Evolutionary conservation across 2,329 filamentous ascomycete species (phyloP), one percentile per base, ranked within the genome.

Genomic region (Ophiostoma novo-ulmi): DNA sequence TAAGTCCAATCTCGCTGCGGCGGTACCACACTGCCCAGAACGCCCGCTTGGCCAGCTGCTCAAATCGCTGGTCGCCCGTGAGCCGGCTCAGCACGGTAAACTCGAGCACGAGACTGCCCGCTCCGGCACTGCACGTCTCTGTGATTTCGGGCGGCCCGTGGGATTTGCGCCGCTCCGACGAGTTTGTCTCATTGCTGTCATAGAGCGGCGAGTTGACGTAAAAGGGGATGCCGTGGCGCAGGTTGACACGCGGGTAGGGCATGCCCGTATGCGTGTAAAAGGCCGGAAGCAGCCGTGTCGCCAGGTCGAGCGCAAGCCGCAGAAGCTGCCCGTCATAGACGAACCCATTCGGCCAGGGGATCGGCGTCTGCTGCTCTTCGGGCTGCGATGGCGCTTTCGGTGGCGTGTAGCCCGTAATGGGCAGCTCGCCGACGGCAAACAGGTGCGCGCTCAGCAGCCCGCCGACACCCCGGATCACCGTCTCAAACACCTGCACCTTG

Each of bases 401-500:
- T 72, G 79, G 81, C 63, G 82, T 81, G 77, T 97, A 97, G 52
- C 91, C 91, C 17, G 84, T 82, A 70, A 98, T 97, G 0, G 95
- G 95, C 70, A 99, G 81, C 71, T 97, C 93, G 44, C 94, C 95
- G 31, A 93, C 85, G 14, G 95, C 94, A 78, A 99, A 99, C 61
- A 97, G 82, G 81, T 99, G 95, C 1, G 94, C 93, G 77, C 94
- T 97, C 74, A 99, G 81, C 71, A 99, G 82, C 0, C 95, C 95
- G 17, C 95, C 95, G 65, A 97, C 87, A 20, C 94, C 95, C 71
- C 95, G 87, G 75, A 99, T 99, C 48, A 97, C 94, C 0, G 94
- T 98, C 82, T 99, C 95, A 77, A 99, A 99, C 55, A 99, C 93
- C 81, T 99, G 94, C 1, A 99, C 95, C 80, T 98, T 99, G 82